phyloP scores from a whole-genome alignment of 2,329 filamentous ascomycete species.

The Ambrosiella cleistominuta region DNA sequence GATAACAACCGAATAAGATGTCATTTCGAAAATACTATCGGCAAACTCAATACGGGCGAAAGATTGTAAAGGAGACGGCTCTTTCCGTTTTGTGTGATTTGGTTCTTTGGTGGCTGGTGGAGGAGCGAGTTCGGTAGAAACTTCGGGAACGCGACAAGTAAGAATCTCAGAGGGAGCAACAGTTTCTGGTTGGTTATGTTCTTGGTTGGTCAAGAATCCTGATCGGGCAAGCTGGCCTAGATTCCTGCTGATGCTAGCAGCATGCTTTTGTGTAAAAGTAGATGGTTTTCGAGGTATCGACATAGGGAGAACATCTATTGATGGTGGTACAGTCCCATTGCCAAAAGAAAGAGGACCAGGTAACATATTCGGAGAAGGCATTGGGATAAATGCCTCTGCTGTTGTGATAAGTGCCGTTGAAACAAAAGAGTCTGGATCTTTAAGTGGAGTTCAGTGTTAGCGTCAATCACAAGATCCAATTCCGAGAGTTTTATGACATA shows the following conservation, averaged over 20 bases:
- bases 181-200: slow-evolving; percentile 4
- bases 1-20: slow-evolving; percentile 53
- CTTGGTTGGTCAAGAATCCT: slow-evolving; percentile 2
- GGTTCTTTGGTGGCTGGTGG: background rate
- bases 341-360: background rate
- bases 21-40: slow-evolving; percentile 66
- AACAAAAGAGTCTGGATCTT: no score
- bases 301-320: slow-evolving; percentile 5
- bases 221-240: background rate
- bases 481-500: no score
- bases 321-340: background rate
- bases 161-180: slow-evolving; percentile 10
- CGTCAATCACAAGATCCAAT: no score
- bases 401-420: no score
- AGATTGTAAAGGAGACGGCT: slow-evolving; percentile 27
- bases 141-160: background rate
- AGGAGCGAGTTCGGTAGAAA: background rate
- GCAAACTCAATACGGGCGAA: slow-evolving; percentile 49
- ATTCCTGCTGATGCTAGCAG: slow-evolving; percentile 1
- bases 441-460: no score
- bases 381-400: no score
- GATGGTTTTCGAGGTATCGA: slow-evolving; percentile 11
- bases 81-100: background rate
- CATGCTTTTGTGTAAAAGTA: slow-evolving; percentile 10
- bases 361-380: background rate